Conservation (phyloP, 108 stramenopile genomes). For the Aurantiochytrium sp. region DNA sequence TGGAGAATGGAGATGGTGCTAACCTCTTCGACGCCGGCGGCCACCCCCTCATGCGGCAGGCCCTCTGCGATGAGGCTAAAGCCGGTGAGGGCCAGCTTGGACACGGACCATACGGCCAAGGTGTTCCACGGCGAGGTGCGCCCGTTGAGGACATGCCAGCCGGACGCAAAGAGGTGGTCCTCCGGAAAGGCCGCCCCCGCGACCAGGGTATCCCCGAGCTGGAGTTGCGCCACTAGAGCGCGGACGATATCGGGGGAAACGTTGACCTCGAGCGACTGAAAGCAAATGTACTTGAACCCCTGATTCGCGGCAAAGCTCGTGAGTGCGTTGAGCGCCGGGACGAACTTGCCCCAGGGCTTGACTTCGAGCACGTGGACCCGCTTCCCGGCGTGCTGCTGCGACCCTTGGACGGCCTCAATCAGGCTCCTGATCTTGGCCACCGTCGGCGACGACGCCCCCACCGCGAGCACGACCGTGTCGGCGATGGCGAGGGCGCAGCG, state of each 20-base stretch:
- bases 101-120: conserved; percentile 43
- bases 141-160: conserved; percentile 38
- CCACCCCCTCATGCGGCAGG: conserved; percentile 17
- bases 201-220: conserved; percentile 35
- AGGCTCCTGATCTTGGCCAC: not conserved
- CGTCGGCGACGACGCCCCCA: not conserved
- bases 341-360: conserved; percentile 44
- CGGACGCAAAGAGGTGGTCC: conserved; percentile 41
- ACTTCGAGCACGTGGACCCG: conserved; percentile 39
- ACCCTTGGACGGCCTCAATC: not conserved
- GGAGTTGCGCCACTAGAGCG: conserved; percentile 34
- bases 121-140: conserved; percentile 51
- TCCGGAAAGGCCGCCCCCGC: conserved; percentile 43
- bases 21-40: conserved; percentile 46
- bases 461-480: not conserved
- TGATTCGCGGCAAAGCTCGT: conserved; percentile 38
- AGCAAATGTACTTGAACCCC: not conserved
- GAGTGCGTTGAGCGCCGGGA: conserved; percentile 46
- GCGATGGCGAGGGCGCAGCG: not conserved
- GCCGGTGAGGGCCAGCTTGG: conserved; percentile 41
- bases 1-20: conserved; percentile 39
- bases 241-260: conserved; percentile 31
- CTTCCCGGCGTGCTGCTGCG: not conserved
- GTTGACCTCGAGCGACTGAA: conserved; percentile 42
- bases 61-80: conserved; percentile 45